Percentiles rank a stretch among this genome's conserved stretches.
Evolutionary conservation across 2,329 filamentous ascomycete species (phyloP).

Genomic region (Fusarium camptoceras): DNA sequence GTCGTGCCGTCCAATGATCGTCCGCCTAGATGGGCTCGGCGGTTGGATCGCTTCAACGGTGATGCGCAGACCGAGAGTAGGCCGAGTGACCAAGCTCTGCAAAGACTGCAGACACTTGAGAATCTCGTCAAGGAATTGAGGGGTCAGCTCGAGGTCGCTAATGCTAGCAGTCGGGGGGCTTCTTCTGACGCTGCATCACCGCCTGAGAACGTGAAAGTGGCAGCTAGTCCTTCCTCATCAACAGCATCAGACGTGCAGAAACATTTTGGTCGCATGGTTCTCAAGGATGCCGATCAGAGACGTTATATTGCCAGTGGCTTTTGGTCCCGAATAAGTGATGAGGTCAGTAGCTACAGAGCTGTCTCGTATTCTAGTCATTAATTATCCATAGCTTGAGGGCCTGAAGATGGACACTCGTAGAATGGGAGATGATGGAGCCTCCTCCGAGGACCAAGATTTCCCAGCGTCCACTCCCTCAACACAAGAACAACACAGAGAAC

Average conservation of each 20-base stretch:
- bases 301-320: conserved; percentile 65
- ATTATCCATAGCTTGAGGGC: conserved; percentile 54
- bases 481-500: conserved; percentile 55
- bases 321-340: conserved; percentile 67
- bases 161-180: conserved; percentile 46
- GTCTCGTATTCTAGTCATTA: not conserved
- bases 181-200: conserved; percentile 49
- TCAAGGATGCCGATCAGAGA: conserved; percentile 57
- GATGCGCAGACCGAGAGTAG: conserved; percentile 37
- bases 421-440: conserved; percentile 46
- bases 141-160: conserved; percentile 57
- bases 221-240: conserved; percentile 17
- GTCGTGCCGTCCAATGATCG: conserved; percentile 62
- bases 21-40: conserved; percentile 66
- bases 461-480: conserved; percentile 49
- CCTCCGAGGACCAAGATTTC: conserved; percentile 54
- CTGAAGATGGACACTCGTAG: conserved; percentile 56
- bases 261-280: conserved; percentile 61
- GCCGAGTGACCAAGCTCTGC: conserved; percentile 57
- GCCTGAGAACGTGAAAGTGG: conserved; percentile 29
- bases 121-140: conserved; percentile 63
- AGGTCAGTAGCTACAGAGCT: conserved; percentile 53
- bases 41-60: conserved; percentile 56
- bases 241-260: conserved; percentile 50
- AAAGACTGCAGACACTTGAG: conserved; percentile 63